Evolutionary conservation across 352 stramenopile genomes (phyloP).

Genomic region (Blastocystis hominis): DNA sequence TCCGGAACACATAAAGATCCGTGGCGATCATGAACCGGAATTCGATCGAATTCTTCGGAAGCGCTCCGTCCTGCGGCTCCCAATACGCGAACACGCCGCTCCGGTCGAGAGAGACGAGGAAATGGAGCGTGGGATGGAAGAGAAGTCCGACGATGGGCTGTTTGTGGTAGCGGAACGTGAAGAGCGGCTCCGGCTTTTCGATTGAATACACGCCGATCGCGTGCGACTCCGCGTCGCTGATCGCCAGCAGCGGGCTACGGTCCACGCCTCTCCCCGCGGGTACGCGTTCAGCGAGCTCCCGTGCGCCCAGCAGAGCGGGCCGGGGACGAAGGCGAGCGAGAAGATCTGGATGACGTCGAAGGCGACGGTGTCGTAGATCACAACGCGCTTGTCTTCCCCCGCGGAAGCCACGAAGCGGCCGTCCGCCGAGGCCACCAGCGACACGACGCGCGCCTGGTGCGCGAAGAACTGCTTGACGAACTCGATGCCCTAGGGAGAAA

Average conservation of each 20-base stretch:
- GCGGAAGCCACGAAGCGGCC: slow-evolving; percentile 75
- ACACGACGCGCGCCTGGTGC: slow-evolving; percentile 77
- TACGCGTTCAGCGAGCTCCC: background rate
- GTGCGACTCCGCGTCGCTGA: slow-evolving; percentile 65
- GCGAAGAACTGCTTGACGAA: slow-evolving; percentile 99
- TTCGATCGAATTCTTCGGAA: background rate
- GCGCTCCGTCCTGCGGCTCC: slow-evolving; percentile 66
- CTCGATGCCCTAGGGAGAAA: slow-evolving; percentile 73
- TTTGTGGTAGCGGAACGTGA: slow-evolving; percentile 76
- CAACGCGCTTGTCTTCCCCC: slow-evolving; percentile 80
- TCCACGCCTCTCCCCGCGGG: background rate
- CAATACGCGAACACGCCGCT: slow-evolving; percentile 87
- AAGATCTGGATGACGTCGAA: slow-evolving; percentile 98
- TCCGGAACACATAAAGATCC: slow-evolving; percentile 86
- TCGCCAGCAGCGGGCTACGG: slow-evolving; percentile 69
- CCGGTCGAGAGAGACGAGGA: slow-evolving; percentile 79
- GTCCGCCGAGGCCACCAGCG: slow-evolving; percentile 74
- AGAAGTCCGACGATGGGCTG: slow-evolving; percentile 76
- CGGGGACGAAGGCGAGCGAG: slow-evolving; percentile 66
- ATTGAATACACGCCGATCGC: slow-evolving; percentile 55
- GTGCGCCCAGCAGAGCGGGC: slow-evolving; percentile 62
- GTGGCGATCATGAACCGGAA: slow-evolving; percentile 76
- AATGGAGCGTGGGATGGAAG: slow-evolving; percentile 75
- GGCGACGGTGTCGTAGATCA: slow-evolving; percentile 93
- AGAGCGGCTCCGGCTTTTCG: slow-evolving; percentile 58